A percentile compares a stretch with the other conserved stretches of the same genome.
phyloP scores from a whole-genome alignment of 495 filamentous ascomycete species.

The Daldinia caldariorum region DNA sequence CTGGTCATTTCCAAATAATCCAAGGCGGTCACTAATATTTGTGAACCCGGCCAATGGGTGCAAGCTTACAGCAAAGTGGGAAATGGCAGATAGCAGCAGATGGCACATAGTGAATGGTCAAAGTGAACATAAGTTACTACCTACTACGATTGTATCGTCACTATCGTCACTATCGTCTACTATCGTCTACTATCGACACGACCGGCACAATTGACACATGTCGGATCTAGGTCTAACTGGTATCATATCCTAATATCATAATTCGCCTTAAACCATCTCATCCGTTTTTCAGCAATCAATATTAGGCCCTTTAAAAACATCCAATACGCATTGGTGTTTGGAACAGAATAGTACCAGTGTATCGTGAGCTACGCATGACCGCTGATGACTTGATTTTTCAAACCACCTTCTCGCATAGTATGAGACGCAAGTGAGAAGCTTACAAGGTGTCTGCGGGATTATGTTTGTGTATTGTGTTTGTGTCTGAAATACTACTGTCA shows the following conservation, averaged over 20 bases:
- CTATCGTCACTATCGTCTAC: too few species aligned
- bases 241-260: background rate
- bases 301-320: background rate
- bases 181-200: background rate
- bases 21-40: constrained; percentile 30
- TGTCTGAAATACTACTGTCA: background rate
- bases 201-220: background rate
- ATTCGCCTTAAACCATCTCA: background rate
- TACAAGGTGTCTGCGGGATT: constrained; percentile 5
- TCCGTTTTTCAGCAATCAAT: constrained; percentile 5
- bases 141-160: too few species aligned
- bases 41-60: constrained; percentile 2
- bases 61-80: background rate
- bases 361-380: constrained; percentile 2
- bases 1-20: constrained; percentile 24
- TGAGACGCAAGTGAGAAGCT: background rate
- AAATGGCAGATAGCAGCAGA: background rate
- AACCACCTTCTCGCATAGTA: background rate
- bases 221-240: too few species aligned
- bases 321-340: background rate
- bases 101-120: background rate
- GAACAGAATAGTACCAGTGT: background rate
- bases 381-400: background rate
- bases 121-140: background rate
- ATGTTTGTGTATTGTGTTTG: background rate